Conservation (phyloP, 495 filamentous ascomycete genomes). For the Elaphomyces granulatus region DNA sequence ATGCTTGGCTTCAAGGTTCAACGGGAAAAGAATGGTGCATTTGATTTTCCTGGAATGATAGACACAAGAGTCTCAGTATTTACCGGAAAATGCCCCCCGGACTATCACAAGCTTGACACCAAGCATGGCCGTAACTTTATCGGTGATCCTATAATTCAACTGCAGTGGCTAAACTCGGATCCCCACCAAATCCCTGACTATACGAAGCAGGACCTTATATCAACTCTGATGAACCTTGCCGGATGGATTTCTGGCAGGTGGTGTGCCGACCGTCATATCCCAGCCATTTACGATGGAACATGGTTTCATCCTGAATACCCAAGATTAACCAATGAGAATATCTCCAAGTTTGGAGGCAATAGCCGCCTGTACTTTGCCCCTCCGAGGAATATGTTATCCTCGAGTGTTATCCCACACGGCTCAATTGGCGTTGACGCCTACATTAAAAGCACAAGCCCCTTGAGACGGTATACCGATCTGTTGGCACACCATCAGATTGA, state of each 20-base stretch:
- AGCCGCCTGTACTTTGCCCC: constrained; percentile 19
- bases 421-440: constrained; percentile 56
- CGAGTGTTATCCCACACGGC: constrained; percentile 38
- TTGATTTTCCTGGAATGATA: constrained; percentile 16
- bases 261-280: constrained; percentile 61
- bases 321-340: constrained; percentile 22
- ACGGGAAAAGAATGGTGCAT: constrained; percentile 27
- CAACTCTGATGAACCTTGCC: constrained; percentile 63
- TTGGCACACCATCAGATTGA: constrained; percentile 89
- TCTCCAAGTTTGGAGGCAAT: constrained; percentile 20
- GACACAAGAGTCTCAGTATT: constrained; percentile 22
- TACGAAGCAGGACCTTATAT: constrained; percentile 33
- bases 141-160: constrained; percentile 41
- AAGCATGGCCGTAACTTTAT: constrained; percentile 22
- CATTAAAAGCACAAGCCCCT: constrained; percentile 67
- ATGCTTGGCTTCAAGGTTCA: constrained; percentile 27
- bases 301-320: constrained; percentile 43
- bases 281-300: constrained; percentile 60
- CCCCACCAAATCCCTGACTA: constrained; percentile 27
- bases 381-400: constrained; percentile 37
- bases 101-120: constrained; percentile 19
- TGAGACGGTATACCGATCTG: constrained; percentile 72
- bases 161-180: constrained; percentile 16
- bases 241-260: constrained; percentile 59
- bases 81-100: constrained; percentile 10